phyloP scores from a whole-genome alignment of 2,329 filamentous ascomycete genomes.

The Epichloe elymi region DNA sequence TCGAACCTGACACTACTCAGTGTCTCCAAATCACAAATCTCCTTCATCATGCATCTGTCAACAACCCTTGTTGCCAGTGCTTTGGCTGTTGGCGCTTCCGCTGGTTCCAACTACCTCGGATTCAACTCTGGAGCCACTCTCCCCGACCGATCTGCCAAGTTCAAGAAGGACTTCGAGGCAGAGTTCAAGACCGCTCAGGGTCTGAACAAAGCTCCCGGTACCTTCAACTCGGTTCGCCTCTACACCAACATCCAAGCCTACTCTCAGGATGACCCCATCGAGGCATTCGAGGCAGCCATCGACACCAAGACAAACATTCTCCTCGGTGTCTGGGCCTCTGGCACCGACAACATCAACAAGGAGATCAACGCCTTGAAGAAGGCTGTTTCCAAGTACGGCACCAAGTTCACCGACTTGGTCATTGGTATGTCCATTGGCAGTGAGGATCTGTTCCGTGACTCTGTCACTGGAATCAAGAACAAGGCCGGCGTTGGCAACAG shows the following conservation, averaged over 20 bases:
- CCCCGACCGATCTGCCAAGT: slow-evolving; percentile 36
- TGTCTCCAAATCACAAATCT: too few species aligned
- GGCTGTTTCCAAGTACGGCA: slow-evolving; percentile 41
- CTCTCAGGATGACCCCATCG: slow-evolving; percentile 60
- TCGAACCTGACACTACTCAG: too few species aligned
- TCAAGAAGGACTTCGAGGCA: slow-evolving; percentile 33
- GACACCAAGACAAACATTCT: slow-evolving; percentile 47
- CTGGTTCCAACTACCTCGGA: slow-evolving; percentile 35
- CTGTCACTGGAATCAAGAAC: slow-evolving; percentile 48
- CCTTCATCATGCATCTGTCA: slow-evolving; percentile 26
- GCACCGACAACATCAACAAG: slow-evolving; percentile 38
- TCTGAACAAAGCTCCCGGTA: slow-evolving; percentile 30
- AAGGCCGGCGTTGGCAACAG: slow-evolving; percentile 46
- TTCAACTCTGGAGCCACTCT: slow-evolving; percentile 39
- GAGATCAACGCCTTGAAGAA: slow-evolving; percentile 48
- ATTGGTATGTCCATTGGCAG: slow-evolving; percentile 53
- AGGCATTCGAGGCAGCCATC: slow-evolving; percentile 64
- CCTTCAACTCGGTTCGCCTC: slow-evolving; percentile 46
- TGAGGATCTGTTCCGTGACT: slow-evolving; percentile 54
- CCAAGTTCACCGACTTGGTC: slow-evolving; percentile 39
- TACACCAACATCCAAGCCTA: slow-evolving; percentile 56
- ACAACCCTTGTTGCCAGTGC: slow-evolving; percentile 24
- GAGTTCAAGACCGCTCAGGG: slow-evolving; percentile 30
- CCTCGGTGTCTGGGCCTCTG: slow-evolving; percentile 51
- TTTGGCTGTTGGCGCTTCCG: slow-evolving; percentile 26